A percentile compares a stretch with the other conserved stretches of the same genome.
These are phyloP conservation scores for Coprinopsis strossmayeri DNA, from an alignment of 768 basidiomycete species.

Conservation along the genomic window DNA sequence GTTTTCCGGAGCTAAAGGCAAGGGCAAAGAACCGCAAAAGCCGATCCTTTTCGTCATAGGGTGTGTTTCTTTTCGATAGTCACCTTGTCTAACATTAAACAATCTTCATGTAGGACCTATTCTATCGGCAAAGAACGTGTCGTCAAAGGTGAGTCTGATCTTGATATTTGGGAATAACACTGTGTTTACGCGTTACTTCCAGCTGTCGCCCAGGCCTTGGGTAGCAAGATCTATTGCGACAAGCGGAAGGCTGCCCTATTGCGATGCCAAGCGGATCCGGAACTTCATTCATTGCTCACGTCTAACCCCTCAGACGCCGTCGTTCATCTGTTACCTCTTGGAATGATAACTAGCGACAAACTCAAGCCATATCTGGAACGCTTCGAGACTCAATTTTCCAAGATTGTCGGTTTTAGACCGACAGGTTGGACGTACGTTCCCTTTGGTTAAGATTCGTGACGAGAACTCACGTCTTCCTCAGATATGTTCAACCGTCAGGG, in stretches of 20 bases:
- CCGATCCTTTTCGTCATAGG: slow-evolving; percentile 60
- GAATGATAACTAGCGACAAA: slow-evolving; percentile 66
- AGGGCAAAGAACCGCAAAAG: slow-evolving; percentile 30
- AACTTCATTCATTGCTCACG: slow-evolving; percentile 74
- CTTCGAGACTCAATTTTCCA: slow-evolving; percentile 65
- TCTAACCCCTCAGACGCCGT: slow-evolving; percentile 66
- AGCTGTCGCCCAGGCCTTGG: slow-evolving; percentile 83
- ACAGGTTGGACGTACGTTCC: slow-evolving; percentile 90
- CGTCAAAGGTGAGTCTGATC: slow-evolving; percentile 65
- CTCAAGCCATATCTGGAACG: slow-evolving; percentile 72
- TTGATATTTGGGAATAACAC: too few relatives aligned
- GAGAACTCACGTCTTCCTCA: slow-evolving; percentile 19
- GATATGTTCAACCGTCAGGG: slow-evolving; percentile 62
- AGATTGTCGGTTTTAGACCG: slow-evolving; percentile 79
- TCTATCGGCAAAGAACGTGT: slow-evolving; percentile 97
- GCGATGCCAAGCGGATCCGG: slow-evolving; percentile 77
- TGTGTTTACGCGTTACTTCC: neutral
- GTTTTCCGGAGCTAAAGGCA: slow-evolving; percentile 37
- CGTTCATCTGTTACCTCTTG: slow-evolving; percentile 84
- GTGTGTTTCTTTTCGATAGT: too few relatives aligned
- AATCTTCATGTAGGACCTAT: too few relatives aligned
- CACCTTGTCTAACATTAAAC: too few relatives aligned
- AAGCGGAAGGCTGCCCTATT: slow-evolving; percentile 76
- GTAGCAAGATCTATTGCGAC: slow-evolving; percentile 86
- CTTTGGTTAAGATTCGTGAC: neutral